phyloP scores from a whole-genome alignment of 75 land plant genomes.

The Gnetum montanum region DNA sequence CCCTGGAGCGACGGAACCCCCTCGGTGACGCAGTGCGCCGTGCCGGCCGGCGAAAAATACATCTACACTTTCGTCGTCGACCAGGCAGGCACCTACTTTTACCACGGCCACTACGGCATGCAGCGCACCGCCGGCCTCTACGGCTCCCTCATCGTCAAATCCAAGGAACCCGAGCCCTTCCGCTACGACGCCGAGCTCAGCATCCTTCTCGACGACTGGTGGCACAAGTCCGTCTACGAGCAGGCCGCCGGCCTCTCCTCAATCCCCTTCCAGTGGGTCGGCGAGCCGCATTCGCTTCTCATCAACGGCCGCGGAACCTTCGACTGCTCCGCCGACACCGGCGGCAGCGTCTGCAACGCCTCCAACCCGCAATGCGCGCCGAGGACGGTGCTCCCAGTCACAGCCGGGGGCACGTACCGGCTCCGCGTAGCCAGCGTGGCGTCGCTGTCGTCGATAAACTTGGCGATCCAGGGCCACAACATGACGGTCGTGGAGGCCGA shows the following conservation, averaged over 20 bases:
- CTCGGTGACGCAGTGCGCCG: constrained; percentile 69
- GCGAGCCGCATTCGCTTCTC: constrained; percentile 78
- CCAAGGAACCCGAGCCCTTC: constrained; percentile 29
- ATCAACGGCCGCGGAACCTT: constrained; percentile 71
- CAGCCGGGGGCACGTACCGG: constrained; percentile 22
- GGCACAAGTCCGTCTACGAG: constrained; percentile 33
- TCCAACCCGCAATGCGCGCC: constrained; percentile 16
- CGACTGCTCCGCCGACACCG: constrained; percentile 32
- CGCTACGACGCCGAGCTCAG: constrained; percentile 28
- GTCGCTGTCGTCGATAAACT: constrained; percentile 24
- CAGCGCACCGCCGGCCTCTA: constrained; percentile 75
- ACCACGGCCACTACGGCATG: constrained; percentile 80
- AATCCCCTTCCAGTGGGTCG: constrained; percentile 57
- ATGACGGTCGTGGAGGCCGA: constrained; percentile 23
- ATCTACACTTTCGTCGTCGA: constrained; percentile 41
- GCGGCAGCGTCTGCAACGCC: constrained; percentile 7
- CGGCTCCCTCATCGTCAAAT: constrained; percentile 67
- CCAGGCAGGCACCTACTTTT: constrained; percentile 73
- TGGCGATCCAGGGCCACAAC: constrained; percentile 26
- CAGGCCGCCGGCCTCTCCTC: constrained; percentile 55
- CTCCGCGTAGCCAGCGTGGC: constrained; percentile 29
- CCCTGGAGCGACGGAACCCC: constrained; percentile 88
- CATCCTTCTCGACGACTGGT: constrained; percentile 73
- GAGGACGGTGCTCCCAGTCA: constrained; percentile 13
- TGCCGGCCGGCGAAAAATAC: constrained; percentile 65